These are phyloP conservation scores for Filobasidium floriforme DNA, from an alignment of 768 basidiomycete species.

Conservation along the genomic window DNA sequence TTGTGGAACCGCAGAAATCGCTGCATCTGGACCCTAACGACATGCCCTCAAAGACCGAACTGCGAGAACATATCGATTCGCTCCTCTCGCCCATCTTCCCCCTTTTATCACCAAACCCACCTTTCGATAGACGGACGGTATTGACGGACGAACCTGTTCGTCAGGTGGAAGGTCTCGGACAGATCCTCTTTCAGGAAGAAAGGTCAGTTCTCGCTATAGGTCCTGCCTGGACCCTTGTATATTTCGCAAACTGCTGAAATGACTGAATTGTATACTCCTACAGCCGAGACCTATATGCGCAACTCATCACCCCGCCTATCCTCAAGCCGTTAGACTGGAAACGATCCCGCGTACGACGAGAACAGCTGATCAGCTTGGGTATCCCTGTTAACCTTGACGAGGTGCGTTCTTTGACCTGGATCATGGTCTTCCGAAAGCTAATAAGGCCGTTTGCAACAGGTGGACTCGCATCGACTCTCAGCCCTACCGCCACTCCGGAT, in stretches of 20 bases:
- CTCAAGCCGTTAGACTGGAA: conserved; percentile 89
- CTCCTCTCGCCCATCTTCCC: conserved; percentile 64
- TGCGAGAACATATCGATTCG: conserved; percentile 59
- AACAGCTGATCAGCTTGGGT: conserved; percentile 82
- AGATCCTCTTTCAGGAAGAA: conserved; percentile 65
- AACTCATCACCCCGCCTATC: conserved; percentile 62
- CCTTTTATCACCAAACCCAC: conserved; percentile 17
- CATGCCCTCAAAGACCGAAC: conserved; percentile 53
- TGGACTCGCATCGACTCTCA: conserved; percentile 38
- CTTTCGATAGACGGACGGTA: conserved; percentile 49
- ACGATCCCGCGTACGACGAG: conserved; percentile 78
- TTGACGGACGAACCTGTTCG: conserved; percentile 67
- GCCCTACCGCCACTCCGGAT: conserved; percentile 71
- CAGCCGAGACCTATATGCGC: conserved; percentile 72
- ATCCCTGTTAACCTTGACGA: conserved; percentile 94
- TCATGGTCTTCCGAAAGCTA: too few species aligned
- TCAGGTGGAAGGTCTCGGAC: conserved; percentile 69
- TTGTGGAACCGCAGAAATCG: conserved; percentile 52
- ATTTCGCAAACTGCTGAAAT: not conserved
- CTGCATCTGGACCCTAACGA: conserved; percentile 56
- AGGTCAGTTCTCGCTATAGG: too few species aligned
- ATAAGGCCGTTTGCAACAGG: conserved; percentile 24
- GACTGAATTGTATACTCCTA: conserved; percentile 9
- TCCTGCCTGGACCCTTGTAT: too few species aligned
- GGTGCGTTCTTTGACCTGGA: too few species aligned